Evolutionary conservation across 2,329 filamentous ascomycete species (phyloP).

Genomic region (Microcyclospora pomicola): DNA sequence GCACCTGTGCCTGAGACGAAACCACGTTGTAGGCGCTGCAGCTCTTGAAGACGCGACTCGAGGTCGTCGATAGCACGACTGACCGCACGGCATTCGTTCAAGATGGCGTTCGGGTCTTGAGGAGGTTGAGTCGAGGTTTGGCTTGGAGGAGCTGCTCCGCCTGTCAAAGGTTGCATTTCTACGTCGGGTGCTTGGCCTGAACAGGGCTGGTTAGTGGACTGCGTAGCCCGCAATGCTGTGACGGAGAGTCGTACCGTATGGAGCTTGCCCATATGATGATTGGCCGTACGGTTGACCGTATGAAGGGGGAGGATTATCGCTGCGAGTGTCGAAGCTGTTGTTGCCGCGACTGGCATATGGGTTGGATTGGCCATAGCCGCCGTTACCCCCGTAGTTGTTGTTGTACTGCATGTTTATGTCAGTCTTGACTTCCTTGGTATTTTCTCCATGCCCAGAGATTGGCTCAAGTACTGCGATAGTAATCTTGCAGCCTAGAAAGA

Average conservation of each 20-base stretch:
- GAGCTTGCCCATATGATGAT: constrained; percentile 7
- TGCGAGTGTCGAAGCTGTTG: constrained; percentile 20
- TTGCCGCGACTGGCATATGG: constrained; percentile 29
- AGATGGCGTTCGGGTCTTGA: constrained; percentile 56
- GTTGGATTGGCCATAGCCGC: constrained; percentile 42
- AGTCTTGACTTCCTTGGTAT: no score
- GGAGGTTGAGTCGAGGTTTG: constrained; percentile 13
- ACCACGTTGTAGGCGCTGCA: constrained; percentile 57
- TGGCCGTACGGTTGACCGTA: constrained; percentile 12
- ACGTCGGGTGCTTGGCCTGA: constrained; percentile 32
- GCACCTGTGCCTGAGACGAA: constrained; percentile 56
- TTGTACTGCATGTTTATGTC: constrained; percentile 2
- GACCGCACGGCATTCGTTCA: constrained; percentile 75
- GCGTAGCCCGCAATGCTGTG: no score
- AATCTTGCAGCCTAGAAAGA: no score
- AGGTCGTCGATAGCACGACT: constrained; percentile 63
- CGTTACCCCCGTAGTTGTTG: constrained; percentile 29
- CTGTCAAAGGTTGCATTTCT: constrained; percentile 53
- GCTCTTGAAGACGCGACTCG: constrained; percentile 55
- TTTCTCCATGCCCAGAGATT: no score
- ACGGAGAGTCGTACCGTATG: background rate
- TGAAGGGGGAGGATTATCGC: constrained; percentile 14
- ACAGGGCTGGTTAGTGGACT: background rate
- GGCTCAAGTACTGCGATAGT: no score
- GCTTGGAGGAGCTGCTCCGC: constrained; percentile 25